phyloP scores from a whole-genome alignment of 2,329 filamentous ascomycete species.

The Torrubiellomyces zombiae region DNA sequence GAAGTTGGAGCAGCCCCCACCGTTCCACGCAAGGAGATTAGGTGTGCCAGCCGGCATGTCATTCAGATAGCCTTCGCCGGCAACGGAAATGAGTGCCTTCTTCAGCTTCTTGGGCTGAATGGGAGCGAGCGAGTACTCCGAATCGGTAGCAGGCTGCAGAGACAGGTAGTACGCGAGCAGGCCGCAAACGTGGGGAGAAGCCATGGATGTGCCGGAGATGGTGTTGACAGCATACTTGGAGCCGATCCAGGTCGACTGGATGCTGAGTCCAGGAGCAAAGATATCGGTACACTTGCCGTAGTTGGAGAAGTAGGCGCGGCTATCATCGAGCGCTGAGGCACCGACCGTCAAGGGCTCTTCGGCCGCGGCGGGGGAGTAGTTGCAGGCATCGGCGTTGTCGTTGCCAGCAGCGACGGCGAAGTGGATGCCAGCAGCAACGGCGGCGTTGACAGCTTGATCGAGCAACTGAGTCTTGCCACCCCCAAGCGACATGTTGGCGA shows the following conservation, averaged over 20 bases:
- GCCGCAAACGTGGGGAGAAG: conserved; percentile 90
- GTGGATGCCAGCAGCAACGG: conserved; percentile 81
- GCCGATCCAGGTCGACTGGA: conserved; percentile 96
- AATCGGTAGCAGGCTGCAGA: conserved; percentile 79
- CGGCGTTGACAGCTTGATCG: conserved; percentile 84
- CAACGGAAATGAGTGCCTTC: conserved; percentile 68
- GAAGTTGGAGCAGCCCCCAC: conserved; percentile 88
- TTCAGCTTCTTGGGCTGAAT: conserved; percentile 93
- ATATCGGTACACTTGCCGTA: conserved; percentile 99
- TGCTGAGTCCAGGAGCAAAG: conserved; percentile 93
- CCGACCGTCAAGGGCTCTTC: conserved; percentile 88
- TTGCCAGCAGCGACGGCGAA: conserved; percentile 97
- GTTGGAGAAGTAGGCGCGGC: conserved; percentile 99
- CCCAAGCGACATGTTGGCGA: conserved; percentile 98
- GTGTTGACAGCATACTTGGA: conserved; percentile 94
- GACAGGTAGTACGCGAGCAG: conserved; percentile 96
- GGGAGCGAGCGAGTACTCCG: conserved; percentile 73
- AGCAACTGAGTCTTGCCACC: conserved; percentile 91
- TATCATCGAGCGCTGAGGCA: conserved; percentile 81
- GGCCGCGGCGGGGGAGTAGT: conserved; percentile 93
- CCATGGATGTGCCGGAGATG: conserved; percentile 99
- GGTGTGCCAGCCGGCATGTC: conserved; percentile 75
- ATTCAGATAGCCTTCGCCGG: conserved; percentile 58
- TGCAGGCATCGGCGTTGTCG: conserved; percentile 97
- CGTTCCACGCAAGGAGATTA: conserved; percentile 98